These are phyloP conservation scores for Fusarium cicatricum DNA, from an alignment of 2,329 filamentous ascomycete genomes.

Conservation along the genomic window DNA sequence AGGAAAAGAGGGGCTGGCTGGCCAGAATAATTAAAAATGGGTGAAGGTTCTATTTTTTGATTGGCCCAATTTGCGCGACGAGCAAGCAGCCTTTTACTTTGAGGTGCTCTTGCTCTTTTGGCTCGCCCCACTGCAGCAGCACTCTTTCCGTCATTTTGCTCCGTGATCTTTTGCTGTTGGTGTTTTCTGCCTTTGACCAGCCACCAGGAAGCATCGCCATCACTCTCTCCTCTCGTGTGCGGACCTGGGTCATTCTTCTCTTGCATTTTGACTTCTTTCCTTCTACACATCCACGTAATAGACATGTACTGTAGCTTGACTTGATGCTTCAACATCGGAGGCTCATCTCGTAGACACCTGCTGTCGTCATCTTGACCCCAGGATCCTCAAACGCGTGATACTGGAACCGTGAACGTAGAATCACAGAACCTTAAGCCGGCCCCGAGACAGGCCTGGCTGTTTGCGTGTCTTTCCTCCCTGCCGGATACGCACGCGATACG, in stretches of 20 bases:
- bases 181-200: neutral
- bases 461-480: neutral
- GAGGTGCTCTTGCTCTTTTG: neutral
- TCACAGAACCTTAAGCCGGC: neutral
- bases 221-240: slow-evolving; percentile 5
- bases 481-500: neutral
- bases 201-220: slow-evolving; percentile 5
- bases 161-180: neutral
- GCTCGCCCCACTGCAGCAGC: slow-evolving; percentile 1
- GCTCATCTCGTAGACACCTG: neutral
- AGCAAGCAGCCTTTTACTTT: neutral
- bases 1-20: neutral
- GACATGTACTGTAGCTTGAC: neutral
- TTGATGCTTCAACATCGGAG: neutral
- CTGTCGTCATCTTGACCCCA: neutral
- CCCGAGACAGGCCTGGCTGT: neutral
- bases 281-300: slow-evolving; percentile 26
- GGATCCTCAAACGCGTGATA: neutral
- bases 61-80: slow-evolving; percentile 15
- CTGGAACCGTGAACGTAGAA: neutral
- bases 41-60: slow-evolving; percentile 32
- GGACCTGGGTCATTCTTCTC: slow-evolving; percentile 23
- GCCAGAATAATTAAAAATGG: slow-evolving; percentile 29
- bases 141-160: slow-evolving; percentile 23
- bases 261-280: slow-evolving; percentile 24